Conservation (phyloP, 2,329 filamentous ascomycete genomes). For the Monosporascus sp. region DNA sequence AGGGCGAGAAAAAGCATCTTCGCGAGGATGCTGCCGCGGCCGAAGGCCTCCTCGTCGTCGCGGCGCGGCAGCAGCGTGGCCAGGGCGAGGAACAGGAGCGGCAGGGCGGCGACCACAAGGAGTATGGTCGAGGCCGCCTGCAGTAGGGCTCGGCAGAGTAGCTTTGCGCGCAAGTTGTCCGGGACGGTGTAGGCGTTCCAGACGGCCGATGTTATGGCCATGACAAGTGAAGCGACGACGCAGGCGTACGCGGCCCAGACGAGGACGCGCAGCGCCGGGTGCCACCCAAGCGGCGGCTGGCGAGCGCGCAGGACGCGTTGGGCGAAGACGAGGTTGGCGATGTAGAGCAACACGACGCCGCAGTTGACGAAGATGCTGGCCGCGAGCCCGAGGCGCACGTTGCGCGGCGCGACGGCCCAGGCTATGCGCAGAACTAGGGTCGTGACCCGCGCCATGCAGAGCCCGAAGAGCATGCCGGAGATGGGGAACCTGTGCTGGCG, state of each 20-base stretch:
- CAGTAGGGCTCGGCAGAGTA: slow-evolving; percentile 19
- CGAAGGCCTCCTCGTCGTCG: slow-evolving; percentile 24
- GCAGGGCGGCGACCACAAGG: slow-evolving; percentile 22
- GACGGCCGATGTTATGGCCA: slow-evolving; percentile 26
- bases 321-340: slow-evolving; percentile 33
- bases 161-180: slow-evolving; percentile 6
- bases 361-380: slow-evolving; percentile 31
- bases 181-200: slow-evolving; percentile 23
- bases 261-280: slow-evolving; percentile 17
- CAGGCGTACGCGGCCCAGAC: slow-evolving; percentile 22
- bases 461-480: slow-evolving; percentile 30
- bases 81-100: slow-evolving; percentile 17
- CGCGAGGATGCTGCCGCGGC: slow-evolving; percentile 20
- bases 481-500: slow-evolving; percentile 33
- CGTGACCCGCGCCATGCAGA: slow-evolving; percentile 29
- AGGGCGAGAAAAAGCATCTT: slow-evolving; percentile 25
- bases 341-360: slow-evolving; percentile 29
- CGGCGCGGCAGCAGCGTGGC: slow-evolving; percentile 22
- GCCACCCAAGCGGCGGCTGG: slow-evolving; percentile 31
- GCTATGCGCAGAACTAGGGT: slow-evolving; percentile 31
- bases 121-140: slow-evolving; percentile 21
- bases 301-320: slow-evolving; percentile 33
- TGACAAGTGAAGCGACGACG: slow-evolving; percentile 22
- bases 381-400: slow-evolving; percentile 27
- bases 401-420: slow-evolving; percentile 24